A percentile compares a stretch with the other conserved stretches of the same genome.
These are phyloP conservation scores for Firmiana major DNA, from an alignment of 345 rosid genomes.

Conservation along the genomic window DNA sequence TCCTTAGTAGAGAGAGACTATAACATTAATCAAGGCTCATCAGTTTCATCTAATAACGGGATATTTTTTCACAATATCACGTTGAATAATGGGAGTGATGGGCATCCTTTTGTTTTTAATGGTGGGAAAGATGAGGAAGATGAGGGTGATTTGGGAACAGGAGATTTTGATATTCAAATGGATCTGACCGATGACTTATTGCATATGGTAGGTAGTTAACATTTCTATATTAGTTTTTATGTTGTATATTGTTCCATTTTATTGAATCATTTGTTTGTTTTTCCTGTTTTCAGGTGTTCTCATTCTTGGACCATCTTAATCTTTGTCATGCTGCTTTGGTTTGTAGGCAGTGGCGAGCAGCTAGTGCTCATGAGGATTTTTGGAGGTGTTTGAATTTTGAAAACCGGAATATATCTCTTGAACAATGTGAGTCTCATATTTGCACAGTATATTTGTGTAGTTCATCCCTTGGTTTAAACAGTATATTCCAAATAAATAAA, in stretches of 20 bases:
- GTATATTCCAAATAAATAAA: background rate
- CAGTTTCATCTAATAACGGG: conserved; percentile 35
- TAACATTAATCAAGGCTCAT: conserved; percentile 32
- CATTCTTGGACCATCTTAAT: conserved; percentile 69
- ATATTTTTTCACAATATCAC: conserved; percentile 53
- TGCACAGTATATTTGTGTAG: background rate
- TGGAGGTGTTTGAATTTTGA: conserved; percentile 94
- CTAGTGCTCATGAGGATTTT: conserved; percentile 94
- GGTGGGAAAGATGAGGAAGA: conserved; percentile 47
- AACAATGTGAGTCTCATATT: conserved; percentile 65
- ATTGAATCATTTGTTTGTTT: background rate
- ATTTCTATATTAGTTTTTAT: background rate
- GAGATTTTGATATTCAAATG: conserved; percentile 66
- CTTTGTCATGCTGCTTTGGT: conserved; percentile 90
- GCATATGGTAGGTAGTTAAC: conserved; percentile 60
- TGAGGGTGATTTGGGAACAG: conserved; percentile 41
- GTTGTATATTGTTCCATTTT: background rate
- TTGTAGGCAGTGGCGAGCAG: conserved; percentile 91
- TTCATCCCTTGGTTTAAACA: background rate
- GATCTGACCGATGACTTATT: conserved; percentile 92
- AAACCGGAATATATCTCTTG: conserved; percentile 63
- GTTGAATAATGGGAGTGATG: conserved; percentile 51
- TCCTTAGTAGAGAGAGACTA: conserved; percentile 30
- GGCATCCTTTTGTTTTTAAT: conserved; percentile 25
- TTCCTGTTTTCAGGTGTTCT: conserved; percentile 61